Evolutionary conservation across 2,329 filamentous ascomycete species (phyloP).

Genomic region (Microcyclosporella mali): DNA sequence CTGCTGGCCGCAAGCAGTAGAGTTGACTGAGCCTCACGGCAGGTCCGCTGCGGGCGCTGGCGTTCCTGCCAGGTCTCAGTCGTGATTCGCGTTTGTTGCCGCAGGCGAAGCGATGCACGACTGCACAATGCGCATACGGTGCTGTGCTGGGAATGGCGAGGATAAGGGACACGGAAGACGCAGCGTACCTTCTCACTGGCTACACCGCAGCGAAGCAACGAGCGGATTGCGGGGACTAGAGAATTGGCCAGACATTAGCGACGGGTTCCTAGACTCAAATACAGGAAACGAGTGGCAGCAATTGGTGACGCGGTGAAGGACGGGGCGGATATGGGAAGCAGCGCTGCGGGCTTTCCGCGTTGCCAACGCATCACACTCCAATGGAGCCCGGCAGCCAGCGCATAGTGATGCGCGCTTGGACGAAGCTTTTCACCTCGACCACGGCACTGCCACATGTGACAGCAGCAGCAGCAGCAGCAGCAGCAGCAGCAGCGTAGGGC

Average conservation of each 20-base stretch:
- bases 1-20: slow-evolving; percentile 1
- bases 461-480: too few species aligned
- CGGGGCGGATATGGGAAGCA: slow-evolving; percentile 17
- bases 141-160: slow-evolving; percentile 5
- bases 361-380: slow-evolving; percentile 25
- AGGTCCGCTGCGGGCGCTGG: slow-evolving; percentile 9
- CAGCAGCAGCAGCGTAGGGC: slow-evolving; percentile 1
- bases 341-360: slow-evolving; percentile 19
- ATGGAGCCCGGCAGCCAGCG: slow-evolving; percentile 18
- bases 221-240: slow-evolving; percentile 19
- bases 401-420: slow-evolving; percentile 18
- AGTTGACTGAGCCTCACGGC: slow-evolving; percentile 13
- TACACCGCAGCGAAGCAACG: slow-evolving; percentile 14
- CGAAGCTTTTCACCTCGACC: slow-evolving; percentile 9
- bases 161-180: slow-evolving; percentile 9
- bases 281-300: slow-evolving; percentile 16
- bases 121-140: slow-evolving; percentile 4
- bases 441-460: slow-evolving; percentile 21
- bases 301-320: slow-evolving; percentile 21
- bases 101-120: slow-evolving; percentile 13
- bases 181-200: slow-evolving; percentile 17
- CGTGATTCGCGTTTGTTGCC: slow-evolving; percentile 3
- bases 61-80: neutral
- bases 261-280: slow-evolving; percentile 18
- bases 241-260: slow-evolving; percentile 23